Conservation (phyloP, 371 early-diverging fungal species). For the Gilbertella persicaria region DNA sequence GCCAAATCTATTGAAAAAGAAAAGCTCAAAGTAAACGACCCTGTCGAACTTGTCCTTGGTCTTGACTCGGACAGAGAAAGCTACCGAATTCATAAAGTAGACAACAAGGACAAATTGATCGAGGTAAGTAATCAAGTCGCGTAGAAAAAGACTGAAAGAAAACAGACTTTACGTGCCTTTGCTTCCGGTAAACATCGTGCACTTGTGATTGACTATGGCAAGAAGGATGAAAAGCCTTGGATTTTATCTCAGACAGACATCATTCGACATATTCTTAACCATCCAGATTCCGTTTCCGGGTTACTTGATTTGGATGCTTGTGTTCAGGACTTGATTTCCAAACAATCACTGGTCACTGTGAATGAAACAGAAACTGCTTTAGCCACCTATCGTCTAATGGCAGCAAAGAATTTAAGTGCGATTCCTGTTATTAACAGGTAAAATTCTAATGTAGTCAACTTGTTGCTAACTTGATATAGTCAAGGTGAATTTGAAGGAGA, state of each 20-base stretch:
- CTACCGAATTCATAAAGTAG: constrained; percentile 53
- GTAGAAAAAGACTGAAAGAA: background rate
- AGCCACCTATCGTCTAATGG: constrained; percentile 49
- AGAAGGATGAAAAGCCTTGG: constrained; percentile 37
- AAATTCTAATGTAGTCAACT: background rate
- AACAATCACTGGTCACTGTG: constrained; percentile 33
- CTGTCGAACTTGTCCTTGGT: constrained; percentile 58
- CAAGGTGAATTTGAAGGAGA: constrained; percentile 40
- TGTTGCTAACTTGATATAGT: constrained; percentile 12
- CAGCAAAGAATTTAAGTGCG: constrained; percentile 44
- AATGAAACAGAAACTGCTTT: constrained; percentile 36
- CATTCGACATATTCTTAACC: constrained; percentile 45
- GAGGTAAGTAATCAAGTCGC: constrained; percentile 22
- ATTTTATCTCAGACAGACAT: constrained; percentile 59
- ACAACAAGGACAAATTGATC: constrained; percentile 45
- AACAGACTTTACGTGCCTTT: constrained; percentile 48
- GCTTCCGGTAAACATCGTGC: constrained; percentile 52
- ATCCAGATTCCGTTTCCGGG: constrained; percentile 42
- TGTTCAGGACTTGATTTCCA: constrained; percentile 22
- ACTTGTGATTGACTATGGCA: constrained; percentile 38
- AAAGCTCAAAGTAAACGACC: constrained; percentile 38
- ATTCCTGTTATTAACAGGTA: constrained; percentile 53
- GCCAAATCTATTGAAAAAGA: constrained; percentile 37
- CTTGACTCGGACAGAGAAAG: constrained; percentile 60
- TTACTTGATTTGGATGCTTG: constrained; percentile 35